Evolutionary conservation across 208 protist species (phyloP), one percentile per base, ranked within the genome.

Genomic region (Phytomonas sp.): DNA sequence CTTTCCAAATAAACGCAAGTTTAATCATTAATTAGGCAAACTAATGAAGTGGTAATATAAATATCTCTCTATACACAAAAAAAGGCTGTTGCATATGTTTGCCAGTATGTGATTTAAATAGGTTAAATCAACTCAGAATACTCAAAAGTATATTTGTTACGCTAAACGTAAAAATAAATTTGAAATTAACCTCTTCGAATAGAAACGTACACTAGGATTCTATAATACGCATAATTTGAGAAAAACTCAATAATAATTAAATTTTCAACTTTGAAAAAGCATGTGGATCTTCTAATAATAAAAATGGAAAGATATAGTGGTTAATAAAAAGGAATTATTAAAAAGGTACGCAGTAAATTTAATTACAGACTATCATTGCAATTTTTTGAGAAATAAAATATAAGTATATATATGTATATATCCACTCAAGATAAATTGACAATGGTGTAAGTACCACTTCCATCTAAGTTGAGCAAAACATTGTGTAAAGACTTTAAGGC

Each of bases 401-500:
- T 62, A 42, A 4, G 19, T 23, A 10, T n/a, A 64, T 42, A 42
- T 42, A 42, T 71, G 11, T 36, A 61, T 37, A 66, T 62, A 12
- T 29, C 32, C 16, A 7, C 68, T 66, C 65, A 67, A 29, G 34
- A 23, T 8, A 64, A 23, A 10, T 66, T 61, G 34, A 33, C 72
- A 31, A 89, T 63, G 23, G 45, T 75, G 72, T 85, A 94, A 14
- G 79, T 75, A 14, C 87, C 89, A 29, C 77, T 63, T 31, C 84
- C 88, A 63, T 91, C 82, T 23, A 97, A 68, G 8, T 71, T 70
- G 32, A 97, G 60, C 0, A 94, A 60, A 3, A 72, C 52, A 11
- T 81, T 62, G 71, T 97, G 91, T 30, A 88, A 67, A 67, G 61
- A 30, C 52, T 77, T 84, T 45, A 97, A 69, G 23, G 86, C 71